Evolutionary conservation across 441 rosid genomes (phyloP).

Genomic region (Raphanus hybrid): DNA sequence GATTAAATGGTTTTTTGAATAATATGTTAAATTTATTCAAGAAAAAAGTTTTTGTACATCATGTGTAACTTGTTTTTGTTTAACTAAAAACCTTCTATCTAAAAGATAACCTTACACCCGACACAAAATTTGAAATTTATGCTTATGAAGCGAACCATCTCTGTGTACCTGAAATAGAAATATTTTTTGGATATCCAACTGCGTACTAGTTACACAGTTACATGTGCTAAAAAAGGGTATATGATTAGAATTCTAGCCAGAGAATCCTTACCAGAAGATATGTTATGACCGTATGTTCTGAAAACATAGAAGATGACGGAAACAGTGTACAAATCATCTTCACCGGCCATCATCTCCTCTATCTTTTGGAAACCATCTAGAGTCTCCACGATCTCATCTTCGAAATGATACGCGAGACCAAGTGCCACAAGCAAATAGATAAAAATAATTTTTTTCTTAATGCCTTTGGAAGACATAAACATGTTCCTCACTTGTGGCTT

Average conservation of each 20-base stretch:
- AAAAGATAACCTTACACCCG: neutral
- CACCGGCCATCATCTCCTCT: neutral
- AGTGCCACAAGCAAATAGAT: neutral
- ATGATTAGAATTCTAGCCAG: too few species aligned
- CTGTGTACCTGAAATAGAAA: too few species aligned
- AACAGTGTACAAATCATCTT: neutral
- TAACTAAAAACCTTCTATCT: neutral
- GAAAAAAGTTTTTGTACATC: too few species aligned
- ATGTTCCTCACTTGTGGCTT: neutral
- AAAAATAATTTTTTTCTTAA: neutral
- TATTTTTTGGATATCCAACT: too few species aligned
- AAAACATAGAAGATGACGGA: neutral
- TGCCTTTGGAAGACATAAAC: neutral
- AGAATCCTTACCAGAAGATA: neutral
- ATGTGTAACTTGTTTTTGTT: too few species aligned
- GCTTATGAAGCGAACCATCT: neutral
- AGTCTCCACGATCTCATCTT: neutral
- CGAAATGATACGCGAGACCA: neutral
- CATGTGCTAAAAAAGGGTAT: too few species aligned
- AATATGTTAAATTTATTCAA: too few species aligned
- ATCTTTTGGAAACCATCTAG: neutral
- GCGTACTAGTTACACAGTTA: too few species aligned
- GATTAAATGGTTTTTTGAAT: too few species aligned
- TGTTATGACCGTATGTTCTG: neutral
- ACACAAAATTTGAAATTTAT: neutral